Percentiles rank a stretch among this genome's conserved stretches.
Evolutionary conservation across 2,329 filamentous ascomycete species (phyloP).

Genomic region (Trichophyton verrucosum): DNA sequence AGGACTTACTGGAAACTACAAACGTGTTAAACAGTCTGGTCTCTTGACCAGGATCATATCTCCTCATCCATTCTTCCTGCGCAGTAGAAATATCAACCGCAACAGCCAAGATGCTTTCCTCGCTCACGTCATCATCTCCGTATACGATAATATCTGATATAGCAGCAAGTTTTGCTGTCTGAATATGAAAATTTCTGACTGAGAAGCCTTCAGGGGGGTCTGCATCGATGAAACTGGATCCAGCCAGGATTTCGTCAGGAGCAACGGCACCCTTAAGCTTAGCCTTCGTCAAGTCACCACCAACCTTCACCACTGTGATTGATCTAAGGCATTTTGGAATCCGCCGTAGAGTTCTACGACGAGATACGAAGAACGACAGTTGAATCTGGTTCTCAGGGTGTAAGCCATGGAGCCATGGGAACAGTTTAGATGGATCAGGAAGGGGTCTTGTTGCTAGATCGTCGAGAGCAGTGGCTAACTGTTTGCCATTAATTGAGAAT

Average conservation of each 20-base stretch:
- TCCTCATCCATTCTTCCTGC: constrained; percentile 61
- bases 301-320: constrained; percentile 77
- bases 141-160: constrained; percentile 91
- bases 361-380: constrained; percentile 73
- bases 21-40: constrained; percentile 74
- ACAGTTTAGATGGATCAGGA: constrained; percentile 73
- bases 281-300: constrained; percentile 59
- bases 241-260: constrained; percentile 63
- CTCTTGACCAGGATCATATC: constrained; percentile 45
- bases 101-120: constrained; percentile 52
- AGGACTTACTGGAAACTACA: constrained; percentile 46
- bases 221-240: constrained; percentile 59
- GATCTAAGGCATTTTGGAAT: constrained; percentile 66
- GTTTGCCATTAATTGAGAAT: constrained; percentile 59
- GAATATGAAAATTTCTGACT: constrained; percentile 94
- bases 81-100: constrained; percentile 57
- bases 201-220: constrained; percentile 88
- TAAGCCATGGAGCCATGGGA: constrained; percentile 91
- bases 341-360: constrained; percentile 56
- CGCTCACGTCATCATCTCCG: constrained; percentile 54
- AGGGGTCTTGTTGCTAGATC: constrained; percentile 66
- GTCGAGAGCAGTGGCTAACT: constrained; percentile 61
- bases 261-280: constrained; percentile 79
- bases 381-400: constrained; percentile 83
- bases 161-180: constrained; percentile 73